Evolutionary conservation across 257 asterid genomes (phyloP).

Genomic region (Rauvolfia tetraphylla): DNA sequence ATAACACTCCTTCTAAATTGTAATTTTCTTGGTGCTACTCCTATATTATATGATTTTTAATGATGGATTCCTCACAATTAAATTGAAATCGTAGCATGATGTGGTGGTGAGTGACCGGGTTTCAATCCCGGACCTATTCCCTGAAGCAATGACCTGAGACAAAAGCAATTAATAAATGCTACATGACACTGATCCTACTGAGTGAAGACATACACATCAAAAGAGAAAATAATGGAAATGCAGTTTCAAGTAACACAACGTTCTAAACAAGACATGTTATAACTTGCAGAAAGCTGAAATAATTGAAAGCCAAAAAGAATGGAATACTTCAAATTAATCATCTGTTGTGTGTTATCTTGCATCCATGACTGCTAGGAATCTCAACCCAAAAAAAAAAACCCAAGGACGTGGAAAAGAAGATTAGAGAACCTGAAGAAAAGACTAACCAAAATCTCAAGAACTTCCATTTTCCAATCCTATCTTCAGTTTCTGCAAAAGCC

Average conservation of each 20-base stretch:
- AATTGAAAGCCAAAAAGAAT: neutral
- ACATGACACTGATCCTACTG: too few relatives aligned
- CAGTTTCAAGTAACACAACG: neutral
- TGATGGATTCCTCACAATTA: neutral
- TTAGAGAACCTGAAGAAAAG: neutral
- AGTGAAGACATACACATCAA: neutral
- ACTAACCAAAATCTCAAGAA: neutral
- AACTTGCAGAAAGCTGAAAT: neutral
- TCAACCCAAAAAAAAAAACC: too few relatives aligned
- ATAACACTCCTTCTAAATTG: neutral
- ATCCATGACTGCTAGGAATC: neutral
- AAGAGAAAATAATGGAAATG: neutral
- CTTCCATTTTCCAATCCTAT: neutral
- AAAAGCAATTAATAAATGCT: neutral
- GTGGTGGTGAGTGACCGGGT: neutral
- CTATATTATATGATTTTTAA: neutral
- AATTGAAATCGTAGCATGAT: neutral
- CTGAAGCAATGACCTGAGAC: neutral
- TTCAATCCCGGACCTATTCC: neutral
- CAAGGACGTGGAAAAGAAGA: neutral
- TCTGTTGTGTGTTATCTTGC: neutral
- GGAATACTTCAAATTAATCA: neutral
- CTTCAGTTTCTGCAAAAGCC: neutral
- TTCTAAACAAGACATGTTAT: neutral
- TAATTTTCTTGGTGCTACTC: neutral